Percentiles rank a stretch among this genome's conserved stretches.
Evolutionary conservation across 2,329 filamentous ascomycete genomes (phyloP).

Genomic region (Akanthomyces muscarius): DNA sequence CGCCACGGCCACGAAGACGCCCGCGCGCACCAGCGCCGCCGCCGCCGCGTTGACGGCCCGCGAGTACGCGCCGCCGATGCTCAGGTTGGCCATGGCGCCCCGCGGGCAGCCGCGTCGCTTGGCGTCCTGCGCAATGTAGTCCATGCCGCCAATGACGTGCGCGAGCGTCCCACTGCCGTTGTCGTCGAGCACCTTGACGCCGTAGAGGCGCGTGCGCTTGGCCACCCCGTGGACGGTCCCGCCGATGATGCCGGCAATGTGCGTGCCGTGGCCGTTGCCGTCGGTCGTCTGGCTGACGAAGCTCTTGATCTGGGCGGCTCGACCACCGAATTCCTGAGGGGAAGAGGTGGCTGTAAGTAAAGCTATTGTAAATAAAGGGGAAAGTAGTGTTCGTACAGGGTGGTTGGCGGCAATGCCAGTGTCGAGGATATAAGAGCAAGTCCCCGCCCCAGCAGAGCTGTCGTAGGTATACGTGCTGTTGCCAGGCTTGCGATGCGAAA

Average conservation of each 20-base stretch:
- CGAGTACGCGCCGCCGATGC: slow-evolving; percentile 42
- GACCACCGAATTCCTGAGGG: slow-evolving; percentile 33
- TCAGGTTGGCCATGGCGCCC: slow-evolving; percentile 48
- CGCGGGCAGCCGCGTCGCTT: slow-evolving; percentile 27
- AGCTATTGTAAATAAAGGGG: background rate
- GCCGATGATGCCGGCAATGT: slow-evolving; percentile 38
- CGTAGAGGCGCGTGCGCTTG: slow-evolving; percentile 35
- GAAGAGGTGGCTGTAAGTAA: background rate
- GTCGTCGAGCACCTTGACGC: slow-evolving; percentile 40
- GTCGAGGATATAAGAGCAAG: slow-evolving; percentile 11
- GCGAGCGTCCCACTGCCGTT: slow-evolving; percentile 32
- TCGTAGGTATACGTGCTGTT: slow-evolving; percentile 12
- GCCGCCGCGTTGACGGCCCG: slow-evolving; percentile 45
- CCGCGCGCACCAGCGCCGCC: slow-evolving; percentile 35
- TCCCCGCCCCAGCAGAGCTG: slow-evolving; percentile 5
- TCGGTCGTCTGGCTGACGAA: slow-evolving; percentile 31
- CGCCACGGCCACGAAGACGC: slow-evolving; percentile 47
- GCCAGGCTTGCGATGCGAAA: slow-evolving; percentile 4
- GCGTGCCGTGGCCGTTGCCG: slow-evolving; percentile 39
- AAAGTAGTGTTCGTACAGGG: background rate
- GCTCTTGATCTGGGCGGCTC: slow-evolving; percentile 27
- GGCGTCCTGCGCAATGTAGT: slow-evolving; percentile 35
- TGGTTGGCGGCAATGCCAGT: slow-evolving; percentile 4
- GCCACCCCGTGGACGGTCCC: slow-evolving; percentile 38
- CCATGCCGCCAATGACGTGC: slow-evolving; percentile 38